Evolutionary conservation across 2,329 filamentous ascomycete genomes (phyloP).

Genomic region (Sodiomyces alkalinus): DNA sequence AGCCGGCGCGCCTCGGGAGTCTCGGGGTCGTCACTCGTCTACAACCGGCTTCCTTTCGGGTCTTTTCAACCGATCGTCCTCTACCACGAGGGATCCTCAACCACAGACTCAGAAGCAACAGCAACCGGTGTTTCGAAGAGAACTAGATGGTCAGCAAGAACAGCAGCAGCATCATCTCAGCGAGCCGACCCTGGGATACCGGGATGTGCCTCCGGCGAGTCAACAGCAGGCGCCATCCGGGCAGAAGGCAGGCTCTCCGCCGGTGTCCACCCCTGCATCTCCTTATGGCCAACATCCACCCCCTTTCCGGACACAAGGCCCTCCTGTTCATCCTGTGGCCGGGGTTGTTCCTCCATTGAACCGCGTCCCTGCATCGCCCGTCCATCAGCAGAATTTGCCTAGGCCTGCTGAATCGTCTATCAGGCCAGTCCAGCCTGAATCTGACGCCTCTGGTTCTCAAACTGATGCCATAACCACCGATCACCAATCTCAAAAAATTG

Average conservation of each 20-base stretch:
- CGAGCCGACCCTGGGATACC: too few species aligned
- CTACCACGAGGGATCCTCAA: slow-evolving; percentile 9
- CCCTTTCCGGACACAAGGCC: slow-evolving; percentile 1
- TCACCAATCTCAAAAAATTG: too few species aligned
- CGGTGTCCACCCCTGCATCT: neutral
- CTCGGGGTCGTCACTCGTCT: slow-evolving; percentile 10
- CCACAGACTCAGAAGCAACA: neutral
- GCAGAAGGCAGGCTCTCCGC: neutral
- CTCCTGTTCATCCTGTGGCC: slow-evolving; percentile 1
- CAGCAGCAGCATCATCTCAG: neutral
- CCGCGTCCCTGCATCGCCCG: too few species aligned
- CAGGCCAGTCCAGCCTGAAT: too few species aligned
- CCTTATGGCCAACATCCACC: slow-evolving; percentile 2
- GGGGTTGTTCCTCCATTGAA: neutral
- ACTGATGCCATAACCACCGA: too few species aligned
- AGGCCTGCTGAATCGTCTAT: too few species aligned
- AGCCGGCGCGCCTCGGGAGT: slow-evolving; percentile 5
- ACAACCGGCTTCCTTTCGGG: slow-evolving; percentile 10
- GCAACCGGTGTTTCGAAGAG: too few species aligned
- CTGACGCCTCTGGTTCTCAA: too few species aligned
- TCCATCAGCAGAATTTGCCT: too few species aligned
- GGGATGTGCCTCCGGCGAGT: neutral
- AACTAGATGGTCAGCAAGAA: too few species aligned
- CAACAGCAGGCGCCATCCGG: neutral
- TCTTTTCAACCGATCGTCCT: slow-evolving; percentile 10